Conservation (phyloP, 2,329 filamentous ascomycete genomes). For the Pyrenophora teres region DNA sequence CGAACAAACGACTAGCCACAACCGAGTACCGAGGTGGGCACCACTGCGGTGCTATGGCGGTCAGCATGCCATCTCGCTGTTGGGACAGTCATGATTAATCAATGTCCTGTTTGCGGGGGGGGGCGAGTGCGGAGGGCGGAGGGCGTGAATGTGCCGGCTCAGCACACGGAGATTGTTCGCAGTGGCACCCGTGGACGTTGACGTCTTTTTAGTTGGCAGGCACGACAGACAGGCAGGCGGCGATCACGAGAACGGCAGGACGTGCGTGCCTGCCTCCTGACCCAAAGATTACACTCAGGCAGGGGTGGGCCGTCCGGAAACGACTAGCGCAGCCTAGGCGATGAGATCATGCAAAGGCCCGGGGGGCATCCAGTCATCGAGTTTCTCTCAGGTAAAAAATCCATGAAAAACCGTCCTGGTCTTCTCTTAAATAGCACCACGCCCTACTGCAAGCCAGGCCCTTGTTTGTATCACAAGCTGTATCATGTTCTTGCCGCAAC, state of each 20-base stretch:
- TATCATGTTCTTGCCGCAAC: slow-evolving; percentile 43
- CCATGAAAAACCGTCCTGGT: background rate
- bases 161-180: slow-evolving; percentile 9
- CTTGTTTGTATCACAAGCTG: slow-evolving; percentile 3
- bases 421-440: slow-evolving; percentile 28
- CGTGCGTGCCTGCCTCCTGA: slow-evolving; percentile 40
- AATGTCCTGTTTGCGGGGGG: too few species aligned
- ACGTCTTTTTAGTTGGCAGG: slow-evolving; percentile 14
- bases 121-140: background rate
- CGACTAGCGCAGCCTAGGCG: slow-evolving; percentile 28
- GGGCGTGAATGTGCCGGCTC: background rate
- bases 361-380: slow-evolving; percentile 34
- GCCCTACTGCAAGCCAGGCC: slow-evolving; percentile 17
- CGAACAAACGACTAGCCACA: slow-evolving; percentile 1
- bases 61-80: slow-evolving; percentile 2
- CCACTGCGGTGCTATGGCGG: slow-evolving; percentile 1
- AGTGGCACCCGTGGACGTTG: background rate
- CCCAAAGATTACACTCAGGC: slow-evolving; percentile 35
- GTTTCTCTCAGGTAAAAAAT: slow-evolving; percentile 41
- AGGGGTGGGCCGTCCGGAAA: slow-evolving; percentile 24
- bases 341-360: slow-evolving; percentile 36
- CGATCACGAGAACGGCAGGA: slow-evolving; percentile 40
- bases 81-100: background rate
- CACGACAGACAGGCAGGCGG: slow-evolving; percentile 12
- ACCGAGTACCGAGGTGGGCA: background rate